Percentiles rank a stretch among this genome's conserved stretches.
Conservation (phyloP, 345 rosid genomes). For the Melastoma malabathricum region DNA sequence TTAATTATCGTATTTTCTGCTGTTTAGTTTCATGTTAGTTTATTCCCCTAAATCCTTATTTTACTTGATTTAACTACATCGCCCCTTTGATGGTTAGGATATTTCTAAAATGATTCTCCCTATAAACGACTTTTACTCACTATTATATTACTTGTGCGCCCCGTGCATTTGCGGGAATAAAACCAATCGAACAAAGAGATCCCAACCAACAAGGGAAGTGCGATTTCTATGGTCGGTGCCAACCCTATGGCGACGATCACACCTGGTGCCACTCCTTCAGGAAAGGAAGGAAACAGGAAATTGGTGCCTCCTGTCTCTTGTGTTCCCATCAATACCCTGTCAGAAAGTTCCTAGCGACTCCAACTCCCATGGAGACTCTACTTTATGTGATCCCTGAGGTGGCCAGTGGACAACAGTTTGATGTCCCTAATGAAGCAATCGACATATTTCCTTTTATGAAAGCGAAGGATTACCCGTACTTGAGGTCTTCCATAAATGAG, state of each 20-base stretch:
- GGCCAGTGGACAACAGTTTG: constrained; percentile 94
- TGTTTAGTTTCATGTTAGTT: too few species aligned
- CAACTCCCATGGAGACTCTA: constrained; percentile 91
- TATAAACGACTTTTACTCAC: too few species aligned
- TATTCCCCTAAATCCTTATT: too few species aligned
- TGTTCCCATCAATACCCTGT: constrained; percentile 91
- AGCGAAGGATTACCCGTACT: constrained; percentile 94
- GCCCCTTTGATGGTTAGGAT: too few species aligned
- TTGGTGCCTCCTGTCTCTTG: constrained; percentile 89
- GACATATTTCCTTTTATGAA: constrained; percentile 90
- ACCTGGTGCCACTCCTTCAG: constrained; percentile 86
- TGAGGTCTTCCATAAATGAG: constrained; percentile 74
- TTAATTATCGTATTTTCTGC: too few species aligned
- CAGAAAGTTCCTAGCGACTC: constrained; percentile 70
- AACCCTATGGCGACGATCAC: constrained; percentile 74
- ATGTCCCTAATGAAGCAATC: constrained; percentile 80
- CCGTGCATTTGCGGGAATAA: too few species aligned
- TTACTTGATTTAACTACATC: too few species aligned
- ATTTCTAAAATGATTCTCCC: too few species aligned
- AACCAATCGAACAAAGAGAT: too few species aligned
- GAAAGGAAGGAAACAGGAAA: constrained; percentile 84
- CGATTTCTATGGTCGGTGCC: constrained; percentile 76
- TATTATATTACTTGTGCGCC: too few species aligned
- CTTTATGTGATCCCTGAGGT: constrained; percentile 78
- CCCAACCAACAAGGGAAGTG: constrained; percentile 93